phyloP scores from a whole-genome alignment of 139 green algal genomes.

The Chlorella ohadii region DNA sequence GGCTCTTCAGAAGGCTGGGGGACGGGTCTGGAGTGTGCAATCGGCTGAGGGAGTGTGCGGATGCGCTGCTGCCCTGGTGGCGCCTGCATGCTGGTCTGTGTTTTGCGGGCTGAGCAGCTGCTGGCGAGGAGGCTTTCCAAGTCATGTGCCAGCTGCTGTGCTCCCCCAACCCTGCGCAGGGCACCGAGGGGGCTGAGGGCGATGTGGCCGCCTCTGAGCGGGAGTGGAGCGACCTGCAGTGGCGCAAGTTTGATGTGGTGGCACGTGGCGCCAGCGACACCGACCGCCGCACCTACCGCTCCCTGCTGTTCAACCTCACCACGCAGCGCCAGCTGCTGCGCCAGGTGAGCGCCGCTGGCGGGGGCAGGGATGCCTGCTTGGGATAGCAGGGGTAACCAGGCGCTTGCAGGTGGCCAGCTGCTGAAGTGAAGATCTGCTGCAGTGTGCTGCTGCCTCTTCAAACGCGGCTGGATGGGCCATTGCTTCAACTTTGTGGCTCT shows the following conservation, averaged over 20 bases:
- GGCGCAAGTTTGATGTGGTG: slow-evolving; percentile 22
- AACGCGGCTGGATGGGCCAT: no score
- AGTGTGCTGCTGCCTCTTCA: no score
- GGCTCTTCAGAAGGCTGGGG: no score
- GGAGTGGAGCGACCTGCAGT: slow-evolving; percentile 22
- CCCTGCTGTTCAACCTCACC: slow-evolving; percentile 42
- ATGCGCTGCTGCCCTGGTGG: no score
- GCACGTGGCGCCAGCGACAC: neutral
- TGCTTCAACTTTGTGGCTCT: no score
- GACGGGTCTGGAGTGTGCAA: no score
- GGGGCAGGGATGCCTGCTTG: neutral
- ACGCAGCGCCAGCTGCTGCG: slow-evolving; percentile 36
- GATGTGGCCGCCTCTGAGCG: neutral
- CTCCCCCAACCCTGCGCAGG: neutral
- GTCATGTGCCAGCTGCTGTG: no score
- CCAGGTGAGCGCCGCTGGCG: neutral
- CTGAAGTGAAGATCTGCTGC: neutral
- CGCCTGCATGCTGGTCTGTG: no score
- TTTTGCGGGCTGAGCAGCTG: no score
- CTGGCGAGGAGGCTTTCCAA: no score
- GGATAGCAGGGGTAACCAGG: no score
- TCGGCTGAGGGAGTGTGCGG: no score
- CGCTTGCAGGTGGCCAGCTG: neutral
- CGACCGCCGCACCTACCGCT: slow-evolving; percentile 29
- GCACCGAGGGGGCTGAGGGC: neutral